Base-by-base conservation (phyloP, 306 rosid genomes). In the Acacia melanoxylon region DNA sequence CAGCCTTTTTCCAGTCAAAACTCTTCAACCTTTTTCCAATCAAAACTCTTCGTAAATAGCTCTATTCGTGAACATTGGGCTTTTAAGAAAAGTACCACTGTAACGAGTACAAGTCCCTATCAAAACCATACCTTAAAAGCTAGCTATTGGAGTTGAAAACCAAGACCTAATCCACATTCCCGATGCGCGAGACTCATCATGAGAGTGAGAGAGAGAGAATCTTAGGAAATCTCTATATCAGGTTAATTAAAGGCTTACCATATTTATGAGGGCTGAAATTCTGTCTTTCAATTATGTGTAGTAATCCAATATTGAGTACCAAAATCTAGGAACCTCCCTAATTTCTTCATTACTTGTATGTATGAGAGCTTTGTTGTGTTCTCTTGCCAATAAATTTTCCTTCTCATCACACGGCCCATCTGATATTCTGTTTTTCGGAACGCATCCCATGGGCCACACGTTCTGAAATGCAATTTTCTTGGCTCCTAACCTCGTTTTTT, bases 311-410 rank as follows among this genome's bases (percentile, higher is more conserved):
- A 83, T 19, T 4, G 86, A 78, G 68, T 83, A 78, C 65, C 17
- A 72, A 25, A 78, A 52, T 72, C 83, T 76, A 2, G 62, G 61
- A 13, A 78, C 48, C 70, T 72, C 35, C 16, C 13, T 49, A 51
- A 83, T 12, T 65, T 56, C 45, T 72, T 31, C 14, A 83, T 82
- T 2, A 45, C 76, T 14, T 48, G 8, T 12, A 78, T 44, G 15
- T n/a, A n/a, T n/a, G n/a, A 83, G 73, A 78, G 70, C 83, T 51
- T 33, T n/a, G 56, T 83, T 83, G 86, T 83, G 80, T 66, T 27
- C 11, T 42, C 15, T 63, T 25, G 76, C 83, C 79, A 48, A 2
- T 37, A 41, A 74, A 40, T 31, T 48, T 31, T 33, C 45, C 10
- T 27, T 48, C n/a, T 72, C 29, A 29, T 40, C 46, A 52, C 86